Base-by-base conservation (phyloP, 2,329 filamentous ascomycete species). In the Neonectria magnoliae region DNA sequence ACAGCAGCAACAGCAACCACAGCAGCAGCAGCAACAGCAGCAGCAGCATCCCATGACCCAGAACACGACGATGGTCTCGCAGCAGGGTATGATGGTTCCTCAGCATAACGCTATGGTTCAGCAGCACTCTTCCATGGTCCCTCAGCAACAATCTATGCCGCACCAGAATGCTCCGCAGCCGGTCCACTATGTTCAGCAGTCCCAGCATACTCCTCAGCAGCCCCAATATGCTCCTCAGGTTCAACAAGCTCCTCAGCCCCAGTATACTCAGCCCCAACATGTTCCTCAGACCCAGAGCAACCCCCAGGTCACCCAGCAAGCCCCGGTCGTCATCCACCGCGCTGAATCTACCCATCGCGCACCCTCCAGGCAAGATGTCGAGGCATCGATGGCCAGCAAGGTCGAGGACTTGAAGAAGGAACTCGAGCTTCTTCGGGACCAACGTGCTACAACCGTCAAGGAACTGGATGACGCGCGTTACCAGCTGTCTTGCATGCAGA, bases 391-490 rank as follows among this genome's bases (percentile, higher is more conserved):
- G 72, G 41, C 56, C 3, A 59, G 47, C 6, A 67, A 74, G 48
- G 58, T 74, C 8, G 72, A 74, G 27, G 71, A 70, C 41, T 66
- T 74, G 13, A 66, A 66, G 50, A 59, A 38, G 36, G 71, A 73
- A 52, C 62, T 73, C 14, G 66, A 66, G 47, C 51, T 29, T 18
- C 70, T 74, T 11, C 63, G 62, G n/a, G 62, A 66, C 36, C 69
- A 72, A 60, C 68, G 71, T 45, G 71, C 71, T n/a, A 66, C 71
- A 10, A 65, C 68, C 0, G 56, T 54, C 33, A 71, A 68, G 59
- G 72, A 74, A 16, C 66, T 74, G 1, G 66, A 72, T 4, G 72
- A 74, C 7, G 70, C 72, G 20, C 68, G 72, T 2, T 60, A 70
- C 33, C 65, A 68, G 31, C 65, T 74, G n/a, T 66, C 70, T 3